Evolutionary conservation across 352 stramenopile species (phyloP).

Genomic region (Phytophthora sojae): DNA sequence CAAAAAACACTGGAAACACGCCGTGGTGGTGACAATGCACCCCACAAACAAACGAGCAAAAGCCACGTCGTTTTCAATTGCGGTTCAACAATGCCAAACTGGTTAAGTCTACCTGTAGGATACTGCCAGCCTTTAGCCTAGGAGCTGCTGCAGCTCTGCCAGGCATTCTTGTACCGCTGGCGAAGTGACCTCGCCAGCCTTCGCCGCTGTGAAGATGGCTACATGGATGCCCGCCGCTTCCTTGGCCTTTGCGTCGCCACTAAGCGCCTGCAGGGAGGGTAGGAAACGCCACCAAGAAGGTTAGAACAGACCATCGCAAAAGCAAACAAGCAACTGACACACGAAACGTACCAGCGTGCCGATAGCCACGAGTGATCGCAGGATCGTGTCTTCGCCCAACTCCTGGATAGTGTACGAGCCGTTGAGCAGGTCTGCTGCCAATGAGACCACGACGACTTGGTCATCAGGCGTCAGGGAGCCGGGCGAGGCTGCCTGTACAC

Average conservation of each 20-base stretch:
- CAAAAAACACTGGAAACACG: constrained; percentile 35
- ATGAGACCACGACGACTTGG: constrained; percentile 53
- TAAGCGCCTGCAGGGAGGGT: constrained; percentile 40
- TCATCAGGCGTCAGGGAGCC: constrained; percentile 56
- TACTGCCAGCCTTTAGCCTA: constrained; percentile 14
- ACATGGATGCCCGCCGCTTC: constrained; percentile 59
- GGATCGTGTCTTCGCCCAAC: constrained; percentile 79
- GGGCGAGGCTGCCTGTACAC: constrained; percentile 41
- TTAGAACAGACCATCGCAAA: background rate
- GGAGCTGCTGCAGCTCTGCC: constrained; percentile 54
- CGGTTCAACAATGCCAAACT: constrained; percentile 3
- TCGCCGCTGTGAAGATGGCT: constrained; percentile 61
- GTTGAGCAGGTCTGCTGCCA: constrained; percentile 62
- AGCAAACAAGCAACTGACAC: constrained; percentile 1
- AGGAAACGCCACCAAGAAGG: background rate
- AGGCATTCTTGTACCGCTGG: constrained; percentile 62
- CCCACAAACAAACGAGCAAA: constrained; percentile 18
- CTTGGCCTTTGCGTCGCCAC: constrained; percentile 49
- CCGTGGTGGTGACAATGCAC: constrained; percentile 17
- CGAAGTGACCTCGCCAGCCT: constrained; percentile 52
- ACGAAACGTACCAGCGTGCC: constrained; percentile 66
- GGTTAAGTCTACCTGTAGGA: background rate
- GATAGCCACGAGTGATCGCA: constrained; percentile 71
- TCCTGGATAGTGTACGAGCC: constrained; percentile 59
- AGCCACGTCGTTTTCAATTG: constrained; percentile 12